Conservation (phyloP, 2,329 filamentous ascomycete genomes). For the Juglanconis sp. region DNA sequence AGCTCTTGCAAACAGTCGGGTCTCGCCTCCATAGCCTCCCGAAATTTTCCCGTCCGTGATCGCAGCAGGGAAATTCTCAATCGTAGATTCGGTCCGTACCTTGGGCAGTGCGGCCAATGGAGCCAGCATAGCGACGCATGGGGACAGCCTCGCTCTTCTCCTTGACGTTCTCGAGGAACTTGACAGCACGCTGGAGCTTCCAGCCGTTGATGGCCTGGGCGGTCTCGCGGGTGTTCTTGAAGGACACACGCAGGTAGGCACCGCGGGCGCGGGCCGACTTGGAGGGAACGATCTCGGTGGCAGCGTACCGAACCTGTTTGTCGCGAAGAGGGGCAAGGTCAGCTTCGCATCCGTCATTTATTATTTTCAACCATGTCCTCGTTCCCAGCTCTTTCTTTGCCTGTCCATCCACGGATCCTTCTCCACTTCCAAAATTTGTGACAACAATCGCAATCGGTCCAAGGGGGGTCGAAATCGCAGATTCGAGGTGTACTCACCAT, state of each 20-base stretch:
- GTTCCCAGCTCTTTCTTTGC: neutral
- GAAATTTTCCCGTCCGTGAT: neutral
- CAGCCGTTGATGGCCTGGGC: conserved; percentile 99
- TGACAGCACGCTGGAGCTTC: conserved; percentile 92
- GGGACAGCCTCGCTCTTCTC: conserved; percentile 96
- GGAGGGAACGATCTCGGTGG: conserved; percentile 77
- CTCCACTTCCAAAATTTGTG: conserved; percentile 7
- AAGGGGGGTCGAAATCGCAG: conserved; percentile 11
- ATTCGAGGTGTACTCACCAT: conserved; percentile 18
- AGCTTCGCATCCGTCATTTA: neutral
- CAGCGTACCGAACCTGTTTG: conserved; percentile 88
- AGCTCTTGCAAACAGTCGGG: neutral
- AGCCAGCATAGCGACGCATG: conserved; percentile 95
- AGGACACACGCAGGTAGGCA: conserved; percentile 97
- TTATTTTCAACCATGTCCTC: conserved; percentile 5
- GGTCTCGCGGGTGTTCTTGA: conserved; percentile 99
- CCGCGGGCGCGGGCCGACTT: conserved; percentile 98
- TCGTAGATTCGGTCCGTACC: conserved; percentile 62
- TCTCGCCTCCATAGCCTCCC: neutral
- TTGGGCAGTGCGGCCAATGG: conserved; percentile 94
- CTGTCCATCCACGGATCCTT: conserved; percentile 4
- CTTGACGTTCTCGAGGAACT: conserved; percentile 97
- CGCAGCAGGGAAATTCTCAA: neutral
- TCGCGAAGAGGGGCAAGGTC: conserved; percentile 15
- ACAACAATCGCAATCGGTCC: neutral